Conservation (phyloP, 2,329 filamentous ascomycete genomes). For the Zasmidium citrigriseum region DNA sequence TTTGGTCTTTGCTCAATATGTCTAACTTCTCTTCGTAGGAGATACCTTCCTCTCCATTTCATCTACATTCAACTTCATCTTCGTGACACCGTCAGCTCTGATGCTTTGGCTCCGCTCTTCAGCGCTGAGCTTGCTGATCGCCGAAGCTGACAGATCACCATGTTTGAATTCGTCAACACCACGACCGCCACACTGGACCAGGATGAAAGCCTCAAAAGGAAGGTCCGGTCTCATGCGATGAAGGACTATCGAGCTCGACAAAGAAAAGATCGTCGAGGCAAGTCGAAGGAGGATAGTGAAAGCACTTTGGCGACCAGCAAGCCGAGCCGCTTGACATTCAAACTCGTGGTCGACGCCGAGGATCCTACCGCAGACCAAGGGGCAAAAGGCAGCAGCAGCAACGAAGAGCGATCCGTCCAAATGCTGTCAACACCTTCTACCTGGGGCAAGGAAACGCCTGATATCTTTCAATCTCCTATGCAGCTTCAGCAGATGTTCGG, state of each 20-base stretch:
- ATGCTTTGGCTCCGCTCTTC: too few relatives aligned
- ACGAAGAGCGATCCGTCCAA: not conserved
- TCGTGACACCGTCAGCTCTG: too few relatives aligned
- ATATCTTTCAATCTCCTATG: not conserved
- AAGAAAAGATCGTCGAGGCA: not conserved
- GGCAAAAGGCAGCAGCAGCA: not conserved
- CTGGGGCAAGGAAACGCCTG: not conserved
- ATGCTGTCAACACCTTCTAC: not conserved
- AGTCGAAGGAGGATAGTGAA: not conserved
- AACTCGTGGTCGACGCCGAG: not conserved
- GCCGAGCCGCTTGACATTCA: not conserved
- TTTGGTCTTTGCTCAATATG: too few relatives aligned
- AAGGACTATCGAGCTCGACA: not conserved
- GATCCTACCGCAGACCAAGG: not conserved
- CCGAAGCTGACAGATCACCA: not conserved
- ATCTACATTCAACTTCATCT: too few relatives aligned
- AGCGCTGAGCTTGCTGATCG: too few relatives aligned
- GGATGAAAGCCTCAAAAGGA: not conserved
- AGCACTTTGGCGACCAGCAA: not conserved
- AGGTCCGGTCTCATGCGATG: not conserved
- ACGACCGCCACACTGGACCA: not conserved
- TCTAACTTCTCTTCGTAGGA: too few relatives aligned
- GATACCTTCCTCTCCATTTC: too few relatives aligned
- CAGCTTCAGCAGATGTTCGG: not conserved
- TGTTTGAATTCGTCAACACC: not conserved